phyloP scores from a whole-genome alignment of 116 monocot genomes.

The Papilionanthe hybrid region DNA sequence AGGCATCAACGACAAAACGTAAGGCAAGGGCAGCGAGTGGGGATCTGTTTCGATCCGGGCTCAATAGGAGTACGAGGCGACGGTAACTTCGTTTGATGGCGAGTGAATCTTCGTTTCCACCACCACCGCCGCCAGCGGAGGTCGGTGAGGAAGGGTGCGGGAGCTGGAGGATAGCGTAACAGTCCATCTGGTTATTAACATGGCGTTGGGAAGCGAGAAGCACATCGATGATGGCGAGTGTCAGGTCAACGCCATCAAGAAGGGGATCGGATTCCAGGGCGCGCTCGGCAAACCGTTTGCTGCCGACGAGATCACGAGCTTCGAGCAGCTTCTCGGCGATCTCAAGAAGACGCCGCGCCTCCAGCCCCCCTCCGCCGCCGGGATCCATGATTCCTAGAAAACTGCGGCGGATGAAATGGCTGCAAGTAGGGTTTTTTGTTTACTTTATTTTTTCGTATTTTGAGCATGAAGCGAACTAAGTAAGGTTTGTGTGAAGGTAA shows the following conservation, averaged over 20 bases:
- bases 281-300: conserved; percentile 61
- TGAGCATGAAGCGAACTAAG: no score
- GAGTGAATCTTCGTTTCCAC: conserved; percentile 14
- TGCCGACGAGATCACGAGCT: conserved; percentile 53
- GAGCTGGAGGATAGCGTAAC: conserved; percentile 59
- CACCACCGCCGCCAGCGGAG: neutral
- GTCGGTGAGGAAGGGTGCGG: conserved; percentile 23
- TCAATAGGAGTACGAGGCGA: conserved; percentile 83
- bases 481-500: no score
- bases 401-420: neutral
- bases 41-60: conserved; percentile 27
- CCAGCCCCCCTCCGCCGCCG: conserved; percentile 14
- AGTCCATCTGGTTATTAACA: conserved; percentile 31
- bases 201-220: conserved; percentile 48
- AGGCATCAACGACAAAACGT: conserved; percentile 52
- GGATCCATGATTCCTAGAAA: conserved; percentile 1
- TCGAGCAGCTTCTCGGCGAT: conserved; percentile 58
- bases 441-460: no score
- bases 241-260: conserved; percentile 52
- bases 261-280: conserved; percentile 53
- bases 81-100: conserved; percentile 36
- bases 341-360: conserved; percentile 30
- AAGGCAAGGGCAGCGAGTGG: conserved; percentile 45
- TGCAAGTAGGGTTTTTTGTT: no score
- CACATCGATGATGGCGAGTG: conserved; percentile 62